Evolutionary conservation across 768 basidiomycete species (phyloP).

Genomic region (Auricularia sp.): DNA sequence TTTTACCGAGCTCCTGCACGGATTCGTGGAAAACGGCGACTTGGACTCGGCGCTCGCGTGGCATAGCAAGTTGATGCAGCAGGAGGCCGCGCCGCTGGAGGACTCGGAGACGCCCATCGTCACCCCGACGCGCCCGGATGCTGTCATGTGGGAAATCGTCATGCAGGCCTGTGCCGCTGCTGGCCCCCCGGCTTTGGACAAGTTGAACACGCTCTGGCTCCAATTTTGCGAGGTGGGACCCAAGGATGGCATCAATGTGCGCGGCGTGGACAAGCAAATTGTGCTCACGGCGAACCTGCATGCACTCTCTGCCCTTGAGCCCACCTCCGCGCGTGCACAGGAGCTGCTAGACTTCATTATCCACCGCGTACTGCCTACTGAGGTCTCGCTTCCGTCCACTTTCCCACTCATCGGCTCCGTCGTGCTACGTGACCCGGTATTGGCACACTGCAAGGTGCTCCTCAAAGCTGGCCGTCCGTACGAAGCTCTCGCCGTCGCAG

Average conservation of each 20-base stretch:
- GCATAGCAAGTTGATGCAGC: constrained; percentile 55
- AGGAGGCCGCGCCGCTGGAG: constrained; percentile 20
- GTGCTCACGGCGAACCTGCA: constrained; percentile 35
- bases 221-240: constrained; percentile 25
- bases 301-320: neutral
- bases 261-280: constrained; percentile 30
- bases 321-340: neutral
- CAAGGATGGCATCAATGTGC: constrained; percentile 27
- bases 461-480: constrained; percentile 9
- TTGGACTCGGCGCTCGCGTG: constrained; percentile 53
- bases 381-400: neutral
- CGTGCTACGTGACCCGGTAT: neutral
- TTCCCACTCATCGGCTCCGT: neutral
- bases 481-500: neutral
- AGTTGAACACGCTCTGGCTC: constrained; percentile 49
- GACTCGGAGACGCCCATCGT: constrained; percentile 35
- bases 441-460: constrained; percentile 14
- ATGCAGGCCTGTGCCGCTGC: constrained; percentile 44
- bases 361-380: constrained; percentile 9
- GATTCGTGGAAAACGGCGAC: constrained; percentile 57
- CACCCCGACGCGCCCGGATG: constrained; percentile 42
- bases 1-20: constrained; percentile 51
- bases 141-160: constrained; percentile 47
- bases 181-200: constrained; percentile 30
- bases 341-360: constrained; percentile 22